These are phyloP conservation scores for Quercus lobata DNA, from an alignment of 331 rosid species.

Conservation along the genomic window DNA sequence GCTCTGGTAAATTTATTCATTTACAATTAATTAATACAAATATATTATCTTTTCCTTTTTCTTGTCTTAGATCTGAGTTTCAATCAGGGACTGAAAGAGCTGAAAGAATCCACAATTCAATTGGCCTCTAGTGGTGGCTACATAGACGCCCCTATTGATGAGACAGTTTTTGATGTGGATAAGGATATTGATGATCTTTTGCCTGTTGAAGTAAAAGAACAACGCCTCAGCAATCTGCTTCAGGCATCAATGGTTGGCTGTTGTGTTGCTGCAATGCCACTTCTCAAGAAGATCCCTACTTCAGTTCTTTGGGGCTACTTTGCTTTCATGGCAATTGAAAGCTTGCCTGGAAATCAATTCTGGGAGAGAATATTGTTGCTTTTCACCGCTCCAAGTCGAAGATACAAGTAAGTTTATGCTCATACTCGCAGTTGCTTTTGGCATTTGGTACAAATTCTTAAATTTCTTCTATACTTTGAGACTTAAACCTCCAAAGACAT, in stretches of 20 bases:
- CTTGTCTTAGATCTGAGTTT: conserved; percentile 15
- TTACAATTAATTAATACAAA: not conserved
- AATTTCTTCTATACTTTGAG: not conserved
- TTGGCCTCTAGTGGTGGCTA: conserved; percentile 72
- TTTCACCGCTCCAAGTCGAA: conserved; percentile 91
- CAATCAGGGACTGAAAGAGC: conserved; percentile 69
- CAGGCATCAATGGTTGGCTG: conserved; percentile 80
- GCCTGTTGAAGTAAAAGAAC: conserved; percentile 96
- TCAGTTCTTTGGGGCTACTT: conserved; percentile 99
- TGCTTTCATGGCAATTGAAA: conserved; percentile 98
- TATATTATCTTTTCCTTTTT: conserved; percentile 6
- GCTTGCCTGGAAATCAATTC: conserved; percentile 97
- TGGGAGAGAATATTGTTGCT: conserved; percentile 96
- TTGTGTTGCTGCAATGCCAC: conserved; percentile 96
- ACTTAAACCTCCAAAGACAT: not conserved
- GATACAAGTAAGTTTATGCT: conserved; percentile 62
- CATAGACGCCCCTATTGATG: conserved; percentile 91
- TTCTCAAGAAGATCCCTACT: conserved; percentile 91
- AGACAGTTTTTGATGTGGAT: conserved; percentile 78
- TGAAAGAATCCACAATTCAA: conserved; percentile 88
- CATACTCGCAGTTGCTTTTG: not conserved
- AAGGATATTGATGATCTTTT: conserved; percentile 92
- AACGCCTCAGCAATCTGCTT: conserved; percentile 90
- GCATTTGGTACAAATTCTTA: not conserved
- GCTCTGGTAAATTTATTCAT: conserved; percentile 53